Base-by-base conservation (phyloP, 2,329 filamentous ascomycete genomes). In the Ophiostoma fasciatum region DNA sequence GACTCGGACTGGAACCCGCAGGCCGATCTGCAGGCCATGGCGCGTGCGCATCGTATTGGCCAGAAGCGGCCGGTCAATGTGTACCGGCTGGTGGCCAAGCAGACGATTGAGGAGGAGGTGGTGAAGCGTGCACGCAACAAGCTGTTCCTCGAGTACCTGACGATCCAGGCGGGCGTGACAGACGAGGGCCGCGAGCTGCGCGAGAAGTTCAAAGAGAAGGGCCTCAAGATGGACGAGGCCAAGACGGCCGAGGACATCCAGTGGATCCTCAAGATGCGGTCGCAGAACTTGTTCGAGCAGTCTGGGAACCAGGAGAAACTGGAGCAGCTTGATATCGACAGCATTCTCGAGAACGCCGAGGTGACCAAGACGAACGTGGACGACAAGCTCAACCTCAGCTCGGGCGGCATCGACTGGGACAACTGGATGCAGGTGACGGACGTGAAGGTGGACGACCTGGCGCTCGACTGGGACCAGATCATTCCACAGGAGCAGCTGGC, bases 1-100 rank as follows among this genome's bases (percentile, higher is more conserved):
- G 92, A 98, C 55, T 96, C 90, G 0, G 87, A 94, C 51, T 98
- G 92, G 90, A 98, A 98, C 48, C 92, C 90, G 14, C 90, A 98
- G 55, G 90, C 90, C 7, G 92, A 98, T 63, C 63, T 98, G 46
- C 90, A 98, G 56, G 90, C 90, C 28, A 98, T 98, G 90, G 90
- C 90, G 40, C 80, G 90, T 58, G 92, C 92, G 40, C 92, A 98
- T 59, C 82, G 90, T 56, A 98, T 98, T 45, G 90, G 90, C 3
- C 90, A 98, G 55, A 94, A 90, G 54, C 85, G 78, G 44, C 88
- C 90, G 7, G 90, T 98, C 46, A 96, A 82, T 46, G 88, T 98
- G 35, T 98, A 96, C 52, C 80, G 92, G 25, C 69, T 98, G 7
- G 88, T 98, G 1, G 94, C 90, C 3, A 96, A 96, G 57, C 90